A percentile compares a stretch with the other conserved stretches of the same genome.
phyloP scores from a whole-genome alignment of 2,329 filamentous ascomycete genomes.

The Eutypa lata region DNA sequence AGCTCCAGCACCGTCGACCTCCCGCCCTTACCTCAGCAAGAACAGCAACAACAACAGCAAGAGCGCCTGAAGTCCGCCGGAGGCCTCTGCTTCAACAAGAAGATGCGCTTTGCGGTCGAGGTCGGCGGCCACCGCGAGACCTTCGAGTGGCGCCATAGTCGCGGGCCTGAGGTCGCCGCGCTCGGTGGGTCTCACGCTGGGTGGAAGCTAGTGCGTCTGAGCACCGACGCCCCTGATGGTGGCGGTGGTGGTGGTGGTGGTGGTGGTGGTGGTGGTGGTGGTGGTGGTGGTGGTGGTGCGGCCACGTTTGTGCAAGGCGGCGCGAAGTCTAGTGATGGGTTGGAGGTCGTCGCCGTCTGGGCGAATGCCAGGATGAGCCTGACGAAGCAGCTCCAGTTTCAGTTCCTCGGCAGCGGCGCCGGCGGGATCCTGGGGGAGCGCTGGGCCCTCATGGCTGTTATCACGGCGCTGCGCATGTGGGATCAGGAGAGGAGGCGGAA shows the following conservation, averaged over 20 bases:
- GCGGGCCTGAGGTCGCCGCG: conserved; percentile 30
- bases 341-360: conserved; percentile 43
- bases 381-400: conserved; percentile 34
- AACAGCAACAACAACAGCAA: conserved; percentile 1
- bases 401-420: conserved; percentile 37
- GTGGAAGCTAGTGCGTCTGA: conserved; percentile 40
- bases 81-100: conserved; percentile 11
- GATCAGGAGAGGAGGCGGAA: conserved; percentile 13
- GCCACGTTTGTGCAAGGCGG: too few species aligned
- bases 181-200: conserved; percentile 30
- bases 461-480: conserved; percentile 33
- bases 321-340: too few species aligned
- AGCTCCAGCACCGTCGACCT: conserved; percentile 21
- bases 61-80: conserved; percentile 2
- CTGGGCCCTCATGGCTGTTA: conserved; percentile 41
- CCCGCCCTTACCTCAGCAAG: conserved; percentile 18
- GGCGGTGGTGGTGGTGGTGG: conserved; percentile 14
- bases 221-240: too few species aligned
- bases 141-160: conserved; percentile 42
- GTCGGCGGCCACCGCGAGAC: conserved; percentile 25
- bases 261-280: conserved; percentile 7
- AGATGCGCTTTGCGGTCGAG: conserved; percentile 32
- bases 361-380: conserved; percentile 25
- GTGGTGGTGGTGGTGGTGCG: conserved; percentile 15
- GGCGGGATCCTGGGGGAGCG: conserved; percentile 37